Evolutionary conservation across 495 filamentous ascomycete species (phyloP).

Genomic region (Trichocladium uniseriatum): DNA sequence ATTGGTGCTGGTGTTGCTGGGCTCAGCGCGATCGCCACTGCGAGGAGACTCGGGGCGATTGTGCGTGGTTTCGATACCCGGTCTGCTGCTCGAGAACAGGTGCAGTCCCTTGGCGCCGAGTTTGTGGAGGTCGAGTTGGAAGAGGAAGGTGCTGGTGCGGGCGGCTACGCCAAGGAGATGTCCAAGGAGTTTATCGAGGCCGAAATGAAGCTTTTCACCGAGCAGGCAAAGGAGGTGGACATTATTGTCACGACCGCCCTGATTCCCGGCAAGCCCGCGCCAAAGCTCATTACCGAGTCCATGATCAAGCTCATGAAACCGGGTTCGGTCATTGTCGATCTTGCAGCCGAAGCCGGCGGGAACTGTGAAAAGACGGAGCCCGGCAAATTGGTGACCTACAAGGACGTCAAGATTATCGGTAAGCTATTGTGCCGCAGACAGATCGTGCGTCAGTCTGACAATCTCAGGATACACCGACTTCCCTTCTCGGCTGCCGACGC

Average conservation of each 20-base stretch:
- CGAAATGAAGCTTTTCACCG: constrained; percentile 77
- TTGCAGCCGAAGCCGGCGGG: constrained; percentile 71
- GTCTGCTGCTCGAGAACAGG: constrained; percentile 68
- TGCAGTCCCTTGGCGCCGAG: constrained; percentile 74
- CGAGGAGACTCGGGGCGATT: constrained; percentile 71
- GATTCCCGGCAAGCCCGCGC: constrained; percentile 67
- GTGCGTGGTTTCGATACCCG: constrained; percentile 77
- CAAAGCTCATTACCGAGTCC: constrained; percentile 65
- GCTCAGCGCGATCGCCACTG: constrained; percentile 70
- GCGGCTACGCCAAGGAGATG: constrained; percentile 82
- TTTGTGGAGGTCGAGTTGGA: constrained; percentile 78
- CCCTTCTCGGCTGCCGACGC: constrained; percentile 68
- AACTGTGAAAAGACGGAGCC: constrained; percentile 70
- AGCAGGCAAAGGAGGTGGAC: constrained; percentile 74
- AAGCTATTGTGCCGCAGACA: constrained; percentile 11
- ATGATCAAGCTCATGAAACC: constrained; percentile 76
- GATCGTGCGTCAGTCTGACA: constrained; percentile 14
- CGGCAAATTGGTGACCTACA: constrained; percentile 55
- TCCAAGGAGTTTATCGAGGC: constrained; percentile 80
- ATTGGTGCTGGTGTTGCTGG: constrained; percentile 79
- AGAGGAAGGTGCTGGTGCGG: constrained; percentile 71
- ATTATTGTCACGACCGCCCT: constrained; percentile 78
- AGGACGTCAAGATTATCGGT: constrained; percentile 74
- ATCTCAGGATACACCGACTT: constrained; percentile 65
- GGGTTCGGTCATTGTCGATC: constrained; percentile 70